Conservation (phyloP, 768 basidiomycete genomes). For the Cubamyces lactineus region DNA sequence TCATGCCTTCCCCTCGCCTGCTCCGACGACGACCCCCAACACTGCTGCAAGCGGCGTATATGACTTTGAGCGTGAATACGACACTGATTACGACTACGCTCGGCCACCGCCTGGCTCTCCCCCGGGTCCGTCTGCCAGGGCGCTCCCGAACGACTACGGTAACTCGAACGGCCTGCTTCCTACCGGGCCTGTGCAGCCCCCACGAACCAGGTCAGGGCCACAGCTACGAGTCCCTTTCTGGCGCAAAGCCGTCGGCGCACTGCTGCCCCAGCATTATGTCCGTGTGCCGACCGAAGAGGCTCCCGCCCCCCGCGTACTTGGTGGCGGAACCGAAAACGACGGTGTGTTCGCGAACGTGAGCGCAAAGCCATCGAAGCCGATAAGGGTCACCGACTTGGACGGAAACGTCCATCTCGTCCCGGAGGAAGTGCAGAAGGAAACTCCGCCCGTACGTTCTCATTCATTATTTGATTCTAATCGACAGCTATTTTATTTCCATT, state of each 20-base stretch:
- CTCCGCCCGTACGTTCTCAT: constrained; percentile 82
- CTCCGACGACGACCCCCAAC: constrained; percentile 25
- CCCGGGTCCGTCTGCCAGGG: constrained; percentile 57
- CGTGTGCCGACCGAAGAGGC: constrained; percentile 45
- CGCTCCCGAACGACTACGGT: constrained; percentile 68
- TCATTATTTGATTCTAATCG: neutral
- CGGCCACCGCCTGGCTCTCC: constrained; percentile 82
- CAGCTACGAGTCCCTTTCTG: constrained; percentile 49
- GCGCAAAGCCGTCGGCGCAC: constrained; percentile 57
- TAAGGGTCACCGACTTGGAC: constrained; percentile 51
- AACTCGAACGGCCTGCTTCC: constrained; percentile 75
- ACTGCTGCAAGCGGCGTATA: constrained; percentile 50
- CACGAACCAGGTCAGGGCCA: constrained; percentile 30
- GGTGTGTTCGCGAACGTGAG: constrained; percentile 95
- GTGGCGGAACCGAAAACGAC: constrained; percentile 81
- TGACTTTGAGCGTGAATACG: constrained; percentile 80
- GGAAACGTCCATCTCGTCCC: constrained; percentile 69
- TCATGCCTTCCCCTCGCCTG: constrained; percentile 27
- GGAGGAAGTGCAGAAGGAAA: constrained; percentile 79
- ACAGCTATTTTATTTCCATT: no score
- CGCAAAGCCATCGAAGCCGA: constrained; percentile 72
- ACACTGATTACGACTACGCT: constrained; percentile 54
- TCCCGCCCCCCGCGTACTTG: constrained; percentile 41
- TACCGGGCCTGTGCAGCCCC: constrained; percentile 45
- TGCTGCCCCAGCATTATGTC: constrained; percentile 70